Percentiles rank a stretch among this genome's conserved stretches.
These are phyloP conservation scores for Chlorociboria aeruginascens DNA, from an alignment of 495 filamentous ascomycete species.

Conservation along the genomic window DNA sequence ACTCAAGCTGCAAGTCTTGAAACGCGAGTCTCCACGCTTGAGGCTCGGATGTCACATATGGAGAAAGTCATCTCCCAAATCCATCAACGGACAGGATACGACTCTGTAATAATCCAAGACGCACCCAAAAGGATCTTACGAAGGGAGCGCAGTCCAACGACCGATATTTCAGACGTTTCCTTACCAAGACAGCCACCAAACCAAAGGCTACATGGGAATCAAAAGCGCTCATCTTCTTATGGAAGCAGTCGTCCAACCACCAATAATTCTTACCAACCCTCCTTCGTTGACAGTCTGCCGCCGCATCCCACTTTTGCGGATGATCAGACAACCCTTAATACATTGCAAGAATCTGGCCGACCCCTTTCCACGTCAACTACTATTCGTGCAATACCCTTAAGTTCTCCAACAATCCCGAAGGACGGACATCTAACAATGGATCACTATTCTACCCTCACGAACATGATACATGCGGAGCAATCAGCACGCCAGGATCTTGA, in stretches of 20 bases:
- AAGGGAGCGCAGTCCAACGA: conserved; percentile 4
- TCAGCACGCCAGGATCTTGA: conserved; percentile 38
- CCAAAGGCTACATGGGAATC: conserved; percentile 25
- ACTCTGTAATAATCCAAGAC: conserved; percentile 6
- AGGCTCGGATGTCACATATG: conserved; percentile 33
- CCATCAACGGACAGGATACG: not conserved
- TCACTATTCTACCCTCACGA: conserved; percentile 25
- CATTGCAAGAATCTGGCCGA: conserved; percentile 16
- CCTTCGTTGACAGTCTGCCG: conserved; percentile 25
- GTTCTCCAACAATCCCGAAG: conserved; percentile 28
- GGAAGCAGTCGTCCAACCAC: conserved; percentile 17
- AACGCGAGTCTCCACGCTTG: conserved; percentile 31
- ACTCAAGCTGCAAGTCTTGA: conserved; percentile 40
- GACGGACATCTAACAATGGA: conserved; percentile 21
- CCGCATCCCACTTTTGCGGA: conserved; percentile 25
- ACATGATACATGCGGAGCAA: conserved; percentile 37
- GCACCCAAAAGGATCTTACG: conserved; percentile 8
- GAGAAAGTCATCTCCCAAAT: conserved; percentile 33
- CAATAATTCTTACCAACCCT: conserved; percentile 17
- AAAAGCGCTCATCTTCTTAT: conserved; percentile 20
- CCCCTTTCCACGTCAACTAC: conserved; percentile 20
- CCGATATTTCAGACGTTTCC: conserved; percentile 17
- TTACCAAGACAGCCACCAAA: conserved; percentile 20
- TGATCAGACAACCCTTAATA: conserved; percentile 21
- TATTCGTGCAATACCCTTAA: conserved; percentile 17